A percentile compares a stretch with the other conserved stretches of the same genome.
Evolutionary conservation across 1,284 basidiomycete species (phyloP).

Genomic region (Puccinia polysora): DNA sequence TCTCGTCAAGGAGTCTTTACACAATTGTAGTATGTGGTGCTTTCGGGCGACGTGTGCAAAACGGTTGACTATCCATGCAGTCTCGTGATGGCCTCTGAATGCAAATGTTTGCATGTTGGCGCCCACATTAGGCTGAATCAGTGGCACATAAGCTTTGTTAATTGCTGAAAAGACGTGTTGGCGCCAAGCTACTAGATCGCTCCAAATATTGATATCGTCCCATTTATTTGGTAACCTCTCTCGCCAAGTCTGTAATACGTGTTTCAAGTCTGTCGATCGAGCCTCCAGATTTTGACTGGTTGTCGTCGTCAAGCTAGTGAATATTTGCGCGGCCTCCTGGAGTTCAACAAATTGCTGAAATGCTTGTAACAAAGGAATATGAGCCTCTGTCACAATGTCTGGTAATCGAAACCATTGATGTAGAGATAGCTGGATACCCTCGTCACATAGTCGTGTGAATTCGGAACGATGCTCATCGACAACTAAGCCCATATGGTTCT

Average conservation of each 20-base stretch:
- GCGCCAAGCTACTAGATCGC: slow-evolving; percentile 94
- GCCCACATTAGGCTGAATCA: slow-evolving; percentile 61
- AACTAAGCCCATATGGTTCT: slow-evolving; percentile 55
- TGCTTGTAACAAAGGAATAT: slow-evolving; percentile 89
- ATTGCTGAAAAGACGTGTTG: slow-evolving; percentile 88
- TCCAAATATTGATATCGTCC: slow-evolving; percentile 99
- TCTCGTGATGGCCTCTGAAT: slow-evolving; percentile 98
- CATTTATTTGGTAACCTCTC: slow-evolving; percentile 92
- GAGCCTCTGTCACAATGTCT: slow-evolving; percentile 76
- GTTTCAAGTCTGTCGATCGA: slow-evolving; percentile 90
- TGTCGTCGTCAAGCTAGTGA: slow-evolving; percentile 80
- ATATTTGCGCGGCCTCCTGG: slow-evolving; percentile 85
- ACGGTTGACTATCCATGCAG: slow-evolving; percentile 99
- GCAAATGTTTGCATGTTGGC: slow-evolving; percentile 71
- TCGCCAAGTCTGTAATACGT: slow-evolving; percentile 92
- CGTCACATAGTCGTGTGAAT: slow-evolving; percentile 82
- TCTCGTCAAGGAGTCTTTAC: slow-evolving; percentile 88
- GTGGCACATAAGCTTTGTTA: slow-evolving; percentile 91
- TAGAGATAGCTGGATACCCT: slow-evolving; percentile 92
- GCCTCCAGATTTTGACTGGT: slow-evolving; percentile 86
- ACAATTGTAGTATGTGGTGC: slow-evolving; percentile 92
- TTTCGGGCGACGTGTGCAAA: slow-evolving; percentile 99
- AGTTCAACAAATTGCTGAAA: slow-evolving; percentile 99
- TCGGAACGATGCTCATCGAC: slow-evolving; percentile 55
- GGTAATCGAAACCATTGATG: slow-evolving; percentile 94